These are phyloP conservation scores for Lipomyces kockii DNA, from an alignment of 805 yeast genomes.

Conservation along the genomic window DNA sequence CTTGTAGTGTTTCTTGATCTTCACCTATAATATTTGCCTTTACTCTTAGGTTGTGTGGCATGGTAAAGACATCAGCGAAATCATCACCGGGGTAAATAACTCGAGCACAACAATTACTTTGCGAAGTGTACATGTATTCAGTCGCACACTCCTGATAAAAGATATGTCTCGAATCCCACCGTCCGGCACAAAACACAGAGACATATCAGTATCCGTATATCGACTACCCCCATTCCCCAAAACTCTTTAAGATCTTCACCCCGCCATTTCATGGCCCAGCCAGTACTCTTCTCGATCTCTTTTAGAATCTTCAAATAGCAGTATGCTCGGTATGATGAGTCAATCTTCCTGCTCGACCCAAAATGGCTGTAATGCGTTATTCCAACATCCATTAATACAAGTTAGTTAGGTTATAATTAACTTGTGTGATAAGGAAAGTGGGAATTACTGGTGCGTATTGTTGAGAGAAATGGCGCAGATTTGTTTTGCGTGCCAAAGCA, in stretches of 20 bases:
- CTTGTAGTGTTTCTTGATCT: background rate
- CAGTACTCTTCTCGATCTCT: slow-evolving; percentile 20
- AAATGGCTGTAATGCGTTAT: slow-evolving; percentile 43
- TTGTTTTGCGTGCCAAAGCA: slow-evolving; percentile 51
- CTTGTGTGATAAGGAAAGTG: background rate
- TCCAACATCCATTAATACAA: slow-evolving; percentile 40
- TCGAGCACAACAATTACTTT: no score
- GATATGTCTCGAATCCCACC: no score
- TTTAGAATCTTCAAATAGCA: slow-evolving; percentile 12
- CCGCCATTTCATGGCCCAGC: slow-evolving; percentile 21
- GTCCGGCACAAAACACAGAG: background rate
- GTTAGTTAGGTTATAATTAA: background rate
- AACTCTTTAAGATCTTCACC: slow-evolving; percentile 26
- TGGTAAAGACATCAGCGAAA: background rate
- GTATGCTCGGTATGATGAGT: slow-evolving; percentile 43
- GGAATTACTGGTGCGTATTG: slow-evolving; percentile 40
- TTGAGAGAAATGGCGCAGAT: slow-evolving; percentile 47
- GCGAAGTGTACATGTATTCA: background rate
- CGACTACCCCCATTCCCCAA: slow-evolving; percentile 15
- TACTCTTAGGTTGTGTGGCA: background rate
- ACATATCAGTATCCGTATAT: background rate
- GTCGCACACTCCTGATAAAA: no score
- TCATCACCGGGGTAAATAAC: no score
- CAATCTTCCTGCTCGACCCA: slow-evolving; percentile 44
- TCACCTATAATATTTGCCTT: background rate